phyloP scores from a whole-genome alignment of 129 eudicot genomes.

The Lactuca sativa region DNA sequence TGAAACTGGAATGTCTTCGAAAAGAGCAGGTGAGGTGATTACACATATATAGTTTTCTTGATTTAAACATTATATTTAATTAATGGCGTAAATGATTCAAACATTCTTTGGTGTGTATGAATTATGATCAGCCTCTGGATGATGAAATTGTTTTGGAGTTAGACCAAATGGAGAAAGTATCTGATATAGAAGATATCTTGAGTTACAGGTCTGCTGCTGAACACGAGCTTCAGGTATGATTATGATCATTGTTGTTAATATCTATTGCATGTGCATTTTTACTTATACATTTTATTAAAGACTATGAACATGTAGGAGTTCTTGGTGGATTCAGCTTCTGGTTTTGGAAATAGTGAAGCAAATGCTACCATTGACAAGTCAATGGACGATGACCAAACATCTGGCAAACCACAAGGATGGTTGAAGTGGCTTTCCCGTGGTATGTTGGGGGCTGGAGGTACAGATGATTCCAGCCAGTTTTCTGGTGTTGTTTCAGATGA shows the following conservation, averaged over 20 bases:
- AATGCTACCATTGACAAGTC: constrained; percentile 45
- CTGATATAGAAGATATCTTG: constrained; percentile 83
- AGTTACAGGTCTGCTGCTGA: constrained; percentile 84
- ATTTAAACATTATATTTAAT: constrained; percentile 2
- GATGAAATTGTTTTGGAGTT: constrained; percentile 58
- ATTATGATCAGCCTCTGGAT: constrained; percentile 57
- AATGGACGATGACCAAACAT: constrained; percentile 49
- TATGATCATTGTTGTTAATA: background rate
- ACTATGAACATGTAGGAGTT: constrained; percentile 49
- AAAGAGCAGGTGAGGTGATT: constrained; percentile 64
- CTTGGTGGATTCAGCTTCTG: constrained; percentile 44
- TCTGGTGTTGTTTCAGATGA: constrained; percentile 98
- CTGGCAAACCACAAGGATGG: constrained; percentile 91
- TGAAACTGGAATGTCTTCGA: constrained; percentile 74
- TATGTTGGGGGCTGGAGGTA: constrained; percentile 99
- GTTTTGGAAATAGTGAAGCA: constrained; percentile 39
- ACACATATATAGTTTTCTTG: background rate
- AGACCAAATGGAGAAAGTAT: constrained; percentile 86
- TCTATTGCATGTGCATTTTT: constrained; percentile 17
- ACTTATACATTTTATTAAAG: constrained; percentile 19
- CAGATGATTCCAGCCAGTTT: constrained; percentile 86
- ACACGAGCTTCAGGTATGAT: constrained; percentile 70
- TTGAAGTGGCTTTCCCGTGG: constrained; percentile 97
- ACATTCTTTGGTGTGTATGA: constrained; percentile 16
- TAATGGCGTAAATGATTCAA: background rate